Evolutionary conservation across 148 eudicot species (phyloP).

Genomic region (Fagopyrum homotropicum): DNA sequence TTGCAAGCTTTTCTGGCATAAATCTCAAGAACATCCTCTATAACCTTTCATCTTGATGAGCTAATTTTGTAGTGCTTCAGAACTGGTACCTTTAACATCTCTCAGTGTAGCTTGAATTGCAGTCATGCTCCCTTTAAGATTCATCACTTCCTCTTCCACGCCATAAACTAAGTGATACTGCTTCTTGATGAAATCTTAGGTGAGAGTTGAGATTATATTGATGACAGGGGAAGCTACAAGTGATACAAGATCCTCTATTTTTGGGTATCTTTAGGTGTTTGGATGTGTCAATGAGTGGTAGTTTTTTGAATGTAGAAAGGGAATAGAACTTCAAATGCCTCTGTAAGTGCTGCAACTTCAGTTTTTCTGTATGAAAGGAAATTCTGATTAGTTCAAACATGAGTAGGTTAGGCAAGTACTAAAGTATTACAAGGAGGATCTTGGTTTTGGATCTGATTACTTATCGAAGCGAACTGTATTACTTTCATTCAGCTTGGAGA

Average conservation of each 20-base stretch:
- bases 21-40: no score
- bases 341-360: no score
- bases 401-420: neutral
- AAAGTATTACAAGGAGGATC: conserved; percentile 15
- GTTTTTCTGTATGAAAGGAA: no score
- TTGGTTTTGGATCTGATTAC: neutral
- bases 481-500: neutral
- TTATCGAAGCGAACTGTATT: neutral
- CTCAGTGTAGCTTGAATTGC: conserved; percentile 14
- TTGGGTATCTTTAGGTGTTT: neutral
- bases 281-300: no score
- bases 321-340: no score
- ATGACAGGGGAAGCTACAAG: conserved; percentile 15
- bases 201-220: neutral
- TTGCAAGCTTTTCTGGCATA: no score
- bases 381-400: no score
- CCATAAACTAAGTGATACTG: conserved; percentile 19
- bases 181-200: neutral
- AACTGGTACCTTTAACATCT: conserved; percentile 19
- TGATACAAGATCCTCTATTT: conserved; percentile 7
- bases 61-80: neutral
- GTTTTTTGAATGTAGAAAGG: no score
- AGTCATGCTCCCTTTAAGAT: conserved; percentile 9
- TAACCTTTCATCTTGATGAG: no score
- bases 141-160: conserved; percentile 17